Base-by-base conservation (phyloP, 345 rosid species). In the Ricinus communis region DNA sequence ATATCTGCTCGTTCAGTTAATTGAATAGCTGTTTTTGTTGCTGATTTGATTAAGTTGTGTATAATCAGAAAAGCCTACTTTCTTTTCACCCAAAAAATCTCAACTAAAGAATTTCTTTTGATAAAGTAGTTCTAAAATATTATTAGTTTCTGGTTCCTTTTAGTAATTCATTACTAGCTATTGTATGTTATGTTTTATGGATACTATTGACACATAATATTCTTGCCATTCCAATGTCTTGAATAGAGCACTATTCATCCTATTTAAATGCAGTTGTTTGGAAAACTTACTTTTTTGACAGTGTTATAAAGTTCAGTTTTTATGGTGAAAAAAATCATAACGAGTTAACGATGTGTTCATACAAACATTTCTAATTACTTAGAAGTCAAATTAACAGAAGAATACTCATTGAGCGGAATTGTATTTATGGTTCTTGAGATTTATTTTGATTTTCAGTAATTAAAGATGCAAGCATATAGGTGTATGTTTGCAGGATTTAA, bases 301-400 rank as follows among this genome's bases (percentile, higher is more conserved):
- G 54, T 68, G 24, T 56, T 57, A 5, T 40, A 38, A 38, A 9
- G 28, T 25, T 19, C 25, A 24, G 27, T 55, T 28, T 11, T 1
- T 56, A 45, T 41, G 50, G 25, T 33, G 66, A 41, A 55, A 68
- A 62, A n/a, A n/a, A n/a, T n/a, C n/a, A n/a, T n/a, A n/a, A n/a
- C n/a, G n/a, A n/a, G n/a, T n/a, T n/a, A n/a, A n/a, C n/a, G n/a
- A n/a, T n/a, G n/a, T n/a, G n/a, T n/a, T n/a, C n/a, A n/a, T n/a
- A n/a, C n/a, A n/a, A n/a, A n/a, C n/a, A n/a, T n/a, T n/a, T n/a
- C n/a, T n/a, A n/a, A n/a, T n/a, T n/a, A n/a, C n/a, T n/a, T n/a
- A n/a, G n/a, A n/a, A 5, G 30, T 55, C 33, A 55, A 33, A 13
- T 53, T 3, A n/a, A 53, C 55, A 53, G 24, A 53, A 21, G 22